Evolutionary conservation across 768 basidiomycete genomes (phyloP), one percentile per base, ranked within the genome.

Genomic region (Suillus tomentosus): DNA sequence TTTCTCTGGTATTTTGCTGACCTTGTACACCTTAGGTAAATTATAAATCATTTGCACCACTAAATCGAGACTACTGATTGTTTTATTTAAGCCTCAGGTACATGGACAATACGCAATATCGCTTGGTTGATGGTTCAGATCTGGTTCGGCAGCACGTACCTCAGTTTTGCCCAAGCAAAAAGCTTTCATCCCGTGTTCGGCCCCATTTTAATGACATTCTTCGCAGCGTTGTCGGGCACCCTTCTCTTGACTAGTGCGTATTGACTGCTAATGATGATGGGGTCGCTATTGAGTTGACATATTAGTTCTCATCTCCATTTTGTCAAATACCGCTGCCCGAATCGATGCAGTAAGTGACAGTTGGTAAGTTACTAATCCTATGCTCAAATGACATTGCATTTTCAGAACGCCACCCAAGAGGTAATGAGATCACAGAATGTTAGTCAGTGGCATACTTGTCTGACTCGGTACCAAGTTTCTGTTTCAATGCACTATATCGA

Each of bases 91-190:
- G 76, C 69, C 55, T 71, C 74, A 53, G 67, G 65, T 43, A 65
- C 37, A 40, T 75, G 75, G 75, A 61, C 61, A 59, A 47, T 74
- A 27, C 84, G 80, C 66, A 75, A 81, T 14, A 93, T 93, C 58
- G 84, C 89, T 0, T 95, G 92, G 92, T 76, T 94, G 11, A 89
- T 94, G 88, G 83, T 91, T 3, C 89, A 93, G 64, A 92, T 94
- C 37, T 94, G 92, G 91, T 92, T 94, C 65, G 91, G 92, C 0
- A 91, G 89, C 68, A 88, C 86, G 3, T 89, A 82, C 69, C 77
- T 92, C 36, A 83, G 79, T 60, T 88, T 87, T 67, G 77, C 68
- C 9, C 79, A 86, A 68, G 85, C 86, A 0, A 74, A 82, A 51
- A 85, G 82, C 65, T 88, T 89, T 68, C 88, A 86, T 73, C 86